These are phyloP conservation scores for Neopestalotiopsis rosae DNA, from an alignment of 2,329 filamentous ascomycete genomes.

Conservation along the genomic window DNA sequence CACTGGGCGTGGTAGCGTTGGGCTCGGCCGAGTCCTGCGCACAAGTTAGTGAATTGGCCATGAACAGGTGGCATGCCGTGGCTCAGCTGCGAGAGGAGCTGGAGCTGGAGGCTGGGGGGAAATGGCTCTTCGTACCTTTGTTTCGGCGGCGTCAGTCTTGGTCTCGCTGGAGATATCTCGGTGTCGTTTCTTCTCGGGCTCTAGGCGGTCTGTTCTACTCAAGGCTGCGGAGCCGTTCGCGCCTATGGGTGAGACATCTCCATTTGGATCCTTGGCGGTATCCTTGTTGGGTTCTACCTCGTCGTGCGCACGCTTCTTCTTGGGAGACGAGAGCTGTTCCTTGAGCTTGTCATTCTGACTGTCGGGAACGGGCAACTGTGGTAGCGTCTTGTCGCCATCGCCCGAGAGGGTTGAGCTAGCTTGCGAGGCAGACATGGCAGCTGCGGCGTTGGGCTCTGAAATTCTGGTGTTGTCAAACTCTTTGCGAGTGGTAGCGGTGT, in stretches of 20 bases:
- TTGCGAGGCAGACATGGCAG: constrained; percentile 25
- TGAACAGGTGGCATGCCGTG: not conserved
- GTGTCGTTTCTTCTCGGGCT: constrained; percentile 70
- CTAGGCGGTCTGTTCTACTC: constrained; percentile 56
- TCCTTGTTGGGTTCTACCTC: constrained; percentile 59
- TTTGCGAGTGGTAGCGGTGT: constrained; percentile 66
- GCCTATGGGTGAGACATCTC: constrained; percentile 46
- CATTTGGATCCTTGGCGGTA: constrained; percentile 38
- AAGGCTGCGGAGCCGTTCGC: constrained; percentile 45
- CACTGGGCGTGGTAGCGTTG: constrained; percentile 20
- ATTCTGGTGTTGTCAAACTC: constrained; percentile 70
- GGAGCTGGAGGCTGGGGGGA: not conserved
- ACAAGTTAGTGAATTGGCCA: not conserved
- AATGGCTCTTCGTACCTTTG: constrained; percentile 34
- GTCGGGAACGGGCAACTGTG: constrained; percentile 6
- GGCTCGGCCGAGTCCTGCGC: constrained; percentile 21
- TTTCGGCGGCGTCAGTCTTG: constrained; percentile 35
- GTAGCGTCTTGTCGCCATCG: constrained; percentile 32
- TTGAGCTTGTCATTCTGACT: constrained; percentile 44
- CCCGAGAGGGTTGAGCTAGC: constrained; percentile 38
- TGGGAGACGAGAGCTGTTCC: constrained; percentile 63
- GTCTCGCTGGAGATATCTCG: constrained; percentile 55
- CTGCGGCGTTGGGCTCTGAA: constrained; percentile 50
- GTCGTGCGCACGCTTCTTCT: constrained; percentile 69
- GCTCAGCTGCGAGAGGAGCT: constrained; percentile 7